Evolutionary conservation across 306 rosid genomes (phyloP).

Genomic region (Luffa aegyptiaca): DNA sequence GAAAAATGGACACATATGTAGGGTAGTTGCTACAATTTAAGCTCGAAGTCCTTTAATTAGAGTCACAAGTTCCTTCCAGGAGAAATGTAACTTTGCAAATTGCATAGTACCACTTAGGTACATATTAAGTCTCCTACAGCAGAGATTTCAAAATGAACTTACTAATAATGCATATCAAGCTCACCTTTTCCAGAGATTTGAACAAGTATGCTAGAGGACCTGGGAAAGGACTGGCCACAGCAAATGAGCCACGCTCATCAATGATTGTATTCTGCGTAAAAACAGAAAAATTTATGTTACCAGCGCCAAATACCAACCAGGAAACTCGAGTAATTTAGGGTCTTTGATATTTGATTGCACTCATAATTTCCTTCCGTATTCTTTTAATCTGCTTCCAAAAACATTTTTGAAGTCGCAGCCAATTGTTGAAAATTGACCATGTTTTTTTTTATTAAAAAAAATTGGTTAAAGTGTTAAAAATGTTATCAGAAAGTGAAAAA

Average conservation of each 20-base stretch:
- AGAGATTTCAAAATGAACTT: background rate
- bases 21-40: background rate
- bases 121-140: constrained; percentile 3
- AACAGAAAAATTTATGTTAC: background rate
- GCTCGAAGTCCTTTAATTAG: background rate
- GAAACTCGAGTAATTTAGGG: background rate
- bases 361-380: background rate
- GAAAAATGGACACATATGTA: constrained; percentile 21
- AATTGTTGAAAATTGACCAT: no score
- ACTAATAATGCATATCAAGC: background rate
- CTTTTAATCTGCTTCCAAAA: background rate
- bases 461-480: background rate
- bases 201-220: constrained; percentile 52
- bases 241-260: constrained; percentile 89
- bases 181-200: constrained; percentile 53
- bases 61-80: background rate
- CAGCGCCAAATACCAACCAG: background rate
- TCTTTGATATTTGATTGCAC: background rate
- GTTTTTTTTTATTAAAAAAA: no score
- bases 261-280: constrained; percentile 57
- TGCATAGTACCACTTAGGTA: background rate
- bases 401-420: background rate
- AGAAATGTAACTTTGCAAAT: background rate
- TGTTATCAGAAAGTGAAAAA: background rate
- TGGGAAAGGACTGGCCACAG: constrained; percentile 73